These are phyloP conservation scores for Pisolithus albus DNA, from an alignment of 768 basidiomycete species.

Conservation along the genomic window DNA sequence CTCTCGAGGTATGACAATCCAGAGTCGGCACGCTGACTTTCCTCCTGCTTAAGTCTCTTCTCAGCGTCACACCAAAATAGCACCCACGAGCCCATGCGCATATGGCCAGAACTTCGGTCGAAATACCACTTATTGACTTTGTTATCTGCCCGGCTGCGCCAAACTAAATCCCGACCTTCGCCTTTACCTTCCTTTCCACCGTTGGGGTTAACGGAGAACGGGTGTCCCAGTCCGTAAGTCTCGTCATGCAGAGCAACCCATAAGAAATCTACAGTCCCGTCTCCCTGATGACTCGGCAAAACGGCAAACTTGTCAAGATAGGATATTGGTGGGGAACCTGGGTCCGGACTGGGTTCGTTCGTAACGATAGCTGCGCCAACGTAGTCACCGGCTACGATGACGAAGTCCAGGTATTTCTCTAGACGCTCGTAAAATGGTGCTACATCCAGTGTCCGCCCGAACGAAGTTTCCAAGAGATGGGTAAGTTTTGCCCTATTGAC, in stretches of 20 bases:
- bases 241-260: slow-evolving; percentile 99
- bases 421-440: slow-evolving; percentile 76
- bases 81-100: slow-evolving; percentile 81
- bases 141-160: slow-evolving; percentile 90
- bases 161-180: slow-evolving; percentile 90
- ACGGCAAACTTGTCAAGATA: slow-evolving; percentile 99
- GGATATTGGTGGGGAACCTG: slow-evolving; percentile 47
- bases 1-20: slow-evolving; percentile 67
- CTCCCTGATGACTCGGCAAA: slow-evolving; percentile 89
- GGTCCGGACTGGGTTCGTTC: slow-evolving; percentile 38
- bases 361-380: slow-evolving; percentile 94
- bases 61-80: slow-evolving; percentile 99
- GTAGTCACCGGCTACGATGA: slow-evolving; percentile 93
- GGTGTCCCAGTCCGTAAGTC: slow-evolving; percentile 91
- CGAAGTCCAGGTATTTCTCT: slow-evolving; percentile 75
- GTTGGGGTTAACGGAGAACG: slow-evolving; percentile 91
- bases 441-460: slow-evolving; percentile 64
- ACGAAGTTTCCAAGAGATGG: slow-evolving; percentile 80
- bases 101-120: slow-evolving; percentile 87
- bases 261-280: slow-evolving; percentile 97
- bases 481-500: slow-evolving; percentile 74
- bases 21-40: slow-evolving; percentile 54
- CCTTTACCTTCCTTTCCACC: slow-evolving; percentile 88
- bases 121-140: slow-evolving; percentile 99
- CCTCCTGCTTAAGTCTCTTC: slow-evolving; percentile 67